Percentiles rank a stretch among this genome's conserved stretches.
These are phyloP conservation scores for Echium plantagineum DNA, from an alignment of 257 asterid genomes.

Conservation along the genomic window DNA sequence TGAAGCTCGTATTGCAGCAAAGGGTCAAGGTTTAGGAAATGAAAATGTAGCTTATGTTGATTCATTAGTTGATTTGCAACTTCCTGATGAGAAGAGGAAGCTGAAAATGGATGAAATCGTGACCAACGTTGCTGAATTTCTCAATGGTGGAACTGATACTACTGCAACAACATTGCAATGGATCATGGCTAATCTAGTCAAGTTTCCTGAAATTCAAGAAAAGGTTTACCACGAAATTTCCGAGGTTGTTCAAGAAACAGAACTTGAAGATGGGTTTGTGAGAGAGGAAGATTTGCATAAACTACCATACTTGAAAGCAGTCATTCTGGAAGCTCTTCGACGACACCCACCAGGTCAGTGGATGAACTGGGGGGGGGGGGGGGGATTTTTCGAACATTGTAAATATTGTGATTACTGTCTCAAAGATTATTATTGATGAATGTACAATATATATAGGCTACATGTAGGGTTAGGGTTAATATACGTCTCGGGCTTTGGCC, in stretches of 20 bases:
- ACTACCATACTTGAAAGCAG: constrained; percentile 50
- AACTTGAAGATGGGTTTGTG: background rate
- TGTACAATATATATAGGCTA: too few species aligned
- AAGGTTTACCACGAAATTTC: constrained; percentile 37
- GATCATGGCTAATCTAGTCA: constrained; percentile 64
- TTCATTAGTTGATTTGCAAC: constrained; percentile 28
- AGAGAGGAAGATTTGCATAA: constrained; percentile 42
- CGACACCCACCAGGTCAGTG: constrained; percentile 43
- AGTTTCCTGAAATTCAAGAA: constrained; percentile 34
- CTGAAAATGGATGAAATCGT: constrained; percentile 37
- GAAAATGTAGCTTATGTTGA: constrained; percentile 40
- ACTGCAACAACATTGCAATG: constrained; percentile 57
- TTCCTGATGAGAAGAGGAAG: constrained; percentile 45
- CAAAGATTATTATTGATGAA: too few species aligned
- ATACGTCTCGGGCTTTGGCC: too few species aligned
- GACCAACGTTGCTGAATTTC: constrained; percentile 44
- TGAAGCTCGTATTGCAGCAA: too few species aligned
- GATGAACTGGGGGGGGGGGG: too few species aligned
- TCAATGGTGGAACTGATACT: constrained; percentile 52
- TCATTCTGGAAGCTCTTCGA: constrained; percentile 49
- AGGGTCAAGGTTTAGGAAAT: background rate
- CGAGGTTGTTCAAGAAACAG: constrained; percentile 17
- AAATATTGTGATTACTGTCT: too few species aligned
- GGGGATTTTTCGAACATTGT: too few species aligned
- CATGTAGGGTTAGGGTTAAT: too few species aligned